Percentiles rank a stretch among this genome's conserved stretches.
phyloP scores from a whole-genome alignment of 2,329 filamentous ascomycete species.

The Pyrenochaeta sp. region DNA sequence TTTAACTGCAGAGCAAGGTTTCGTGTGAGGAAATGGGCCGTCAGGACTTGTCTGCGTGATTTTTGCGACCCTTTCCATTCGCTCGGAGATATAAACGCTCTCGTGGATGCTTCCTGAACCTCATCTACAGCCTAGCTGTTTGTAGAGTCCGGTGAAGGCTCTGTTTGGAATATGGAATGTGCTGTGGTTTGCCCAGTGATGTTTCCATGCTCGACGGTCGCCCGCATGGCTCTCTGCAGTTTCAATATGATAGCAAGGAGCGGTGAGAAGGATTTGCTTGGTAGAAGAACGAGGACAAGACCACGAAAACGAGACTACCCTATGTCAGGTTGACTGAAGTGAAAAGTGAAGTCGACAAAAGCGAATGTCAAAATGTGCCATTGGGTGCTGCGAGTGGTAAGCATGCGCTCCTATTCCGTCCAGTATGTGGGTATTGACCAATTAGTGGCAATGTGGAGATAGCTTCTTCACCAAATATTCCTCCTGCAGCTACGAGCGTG shows the following conservation, averaged over 20 bases:
- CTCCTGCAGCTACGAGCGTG: constrained; percentile 36
- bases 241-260: constrained; percentile 6
- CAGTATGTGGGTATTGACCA: constrained; percentile 6
- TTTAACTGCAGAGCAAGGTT: background rate
- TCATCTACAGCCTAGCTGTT: background rate
- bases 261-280: constrained; percentile 12
- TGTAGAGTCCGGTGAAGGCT: background rate
- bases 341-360: background rate
- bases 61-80: background rate
- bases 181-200: background rate
- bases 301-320: background rate
- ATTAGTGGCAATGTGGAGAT: constrained; percentile 37
- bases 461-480: constrained; percentile 40
- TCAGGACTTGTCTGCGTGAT: background rate
- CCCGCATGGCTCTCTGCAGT: constrained; percentile 17
- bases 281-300: background rate
- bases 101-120: background rate
- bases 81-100: background rate
- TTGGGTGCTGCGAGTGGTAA: constrained; percentile 32
- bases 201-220: constrained; percentile 1
- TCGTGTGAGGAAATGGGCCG: background rate
- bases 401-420: constrained; percentile 3
- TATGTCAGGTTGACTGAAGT: constrained; percentile 1
- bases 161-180: background rate
- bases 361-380: constrained; percentile 34